phyloP scores from a whole-genome alignment of 257 asterid species.

The Eucommia ulmoides region DNA sequence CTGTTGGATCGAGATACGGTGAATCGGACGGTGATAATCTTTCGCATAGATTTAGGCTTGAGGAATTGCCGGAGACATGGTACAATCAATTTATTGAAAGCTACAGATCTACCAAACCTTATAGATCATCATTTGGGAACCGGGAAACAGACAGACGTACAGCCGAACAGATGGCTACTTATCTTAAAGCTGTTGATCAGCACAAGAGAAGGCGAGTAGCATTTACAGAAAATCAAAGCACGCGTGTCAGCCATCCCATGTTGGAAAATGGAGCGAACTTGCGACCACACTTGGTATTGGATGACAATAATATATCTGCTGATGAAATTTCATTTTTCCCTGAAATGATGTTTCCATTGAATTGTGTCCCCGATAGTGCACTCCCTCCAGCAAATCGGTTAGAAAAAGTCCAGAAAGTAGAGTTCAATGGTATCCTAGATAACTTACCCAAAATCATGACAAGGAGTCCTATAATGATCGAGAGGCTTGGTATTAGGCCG shows the following conservation, averaged over 20 bases:
- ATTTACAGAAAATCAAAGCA: slow-evolving; percentile 31
- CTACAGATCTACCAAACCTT: slow-evolving; percentile 57
- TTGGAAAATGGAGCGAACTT: slow-evolving; percentile 29
- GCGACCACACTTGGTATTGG: slow-evolving; percentile 27
- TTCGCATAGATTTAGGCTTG: slow-evolving; percentile 49
- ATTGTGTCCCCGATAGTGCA: slow-evolving; percentile 87
- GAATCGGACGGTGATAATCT: slow-evolving; percentile 52
- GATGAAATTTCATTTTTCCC: slow-evolving; percentile 63
- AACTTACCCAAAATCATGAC: slow-evolving; percentile 59
- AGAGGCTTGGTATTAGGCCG: slow-evolving; percentile 90
- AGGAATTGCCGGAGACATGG: slow-evolving; percentile 89
- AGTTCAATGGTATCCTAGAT: slow-evolving; percentile 81
- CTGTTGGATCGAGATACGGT: slow-evolving; percentile 47
- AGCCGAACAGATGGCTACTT: slow-evolving; percentile 78
- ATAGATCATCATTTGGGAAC: slow-evolving; percentile 50
- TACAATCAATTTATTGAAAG: slow-evolving; percentile 69
- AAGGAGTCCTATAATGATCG: slow-evolving; percentile 91
- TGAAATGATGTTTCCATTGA: slow-evolving; percentile 73
- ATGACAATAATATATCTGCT: slow-evolving; percentile 31
- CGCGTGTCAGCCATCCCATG: slow-evolving; percentile 18
- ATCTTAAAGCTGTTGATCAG: slow-evolving; percentile 69
- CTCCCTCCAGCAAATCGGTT: slow-evolving; percentile 27
- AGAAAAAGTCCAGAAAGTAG: slow-evolving; percentile 40
- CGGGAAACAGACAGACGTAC: slow-evolving; percentile 78
- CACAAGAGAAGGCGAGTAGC: slow-evolving; percentile 76